Base-by-base conservation (phyloP, 164 flowering plant genomes). In the Euptelea pleiosperma region DNA sequence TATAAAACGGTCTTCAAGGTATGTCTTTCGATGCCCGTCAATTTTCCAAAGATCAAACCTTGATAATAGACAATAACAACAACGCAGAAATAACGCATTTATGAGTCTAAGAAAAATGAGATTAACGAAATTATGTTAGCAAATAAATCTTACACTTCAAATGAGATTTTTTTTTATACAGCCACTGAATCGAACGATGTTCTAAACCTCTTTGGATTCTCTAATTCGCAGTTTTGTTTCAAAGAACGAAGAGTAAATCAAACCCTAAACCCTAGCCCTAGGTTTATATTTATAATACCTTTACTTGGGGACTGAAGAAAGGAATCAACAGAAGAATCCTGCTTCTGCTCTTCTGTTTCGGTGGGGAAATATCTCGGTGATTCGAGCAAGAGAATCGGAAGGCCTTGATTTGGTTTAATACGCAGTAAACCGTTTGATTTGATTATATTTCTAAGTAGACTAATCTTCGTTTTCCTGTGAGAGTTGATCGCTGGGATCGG, bases 271-370 rank as follows among this genome's bases (percentile, higher is more conserved):
- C 14, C 77, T 69, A 1, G 39, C 39, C 15, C 58, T 73, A 74
- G 77, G 55, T 16, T 66, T 62, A 54, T 69, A 70, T 1, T 66
- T 81, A 15, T 69, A 82, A 8, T 28, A 70, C 75, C 73, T 39
- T 47, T 11, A n/a, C 0, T 8, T 3, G 73, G 44, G 31, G 66
- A 48, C 16, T 37, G 52, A 40, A 66, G 55, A 55, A 71, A 61
- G 25, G 60, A 40, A 55, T 69, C 71, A 49, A 42, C 7, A 7
- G 67, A 12, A 1, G 74, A 47, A n/a, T 14, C 35, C 16, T 25
- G 6, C 3, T 51, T 54, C 43, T 41, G 66, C 28, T 58, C 41
- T 43, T 64, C 72, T 0, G 66, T 7, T 61, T 52, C 73, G n/a
- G 73, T 70, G 5, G 69, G 67, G 52, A 67, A 72, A 28, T 26